Conservation (phyloP, 2,329 filamentous ascomycete species). For the Calonectria ilicicola region DNA sequence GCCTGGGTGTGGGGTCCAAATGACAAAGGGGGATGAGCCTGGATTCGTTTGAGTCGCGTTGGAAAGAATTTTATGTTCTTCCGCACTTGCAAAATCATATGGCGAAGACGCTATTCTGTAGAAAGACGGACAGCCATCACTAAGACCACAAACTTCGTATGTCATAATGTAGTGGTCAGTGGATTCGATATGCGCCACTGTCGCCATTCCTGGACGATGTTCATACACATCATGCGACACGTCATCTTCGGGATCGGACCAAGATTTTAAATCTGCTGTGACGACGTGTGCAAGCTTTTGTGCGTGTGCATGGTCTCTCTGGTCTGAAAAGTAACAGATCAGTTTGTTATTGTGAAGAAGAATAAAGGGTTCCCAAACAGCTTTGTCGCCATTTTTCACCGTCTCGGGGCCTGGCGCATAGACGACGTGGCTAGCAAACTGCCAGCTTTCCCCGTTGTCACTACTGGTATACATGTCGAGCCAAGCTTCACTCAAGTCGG, state of each 20-base stretch:
- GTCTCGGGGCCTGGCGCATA: slow-evolving; percentile 19
- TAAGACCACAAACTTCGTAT: slow-evolving; percentile 19
- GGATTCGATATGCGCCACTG: slow-evolving; percentile 2
- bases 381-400: slow-evolving; percentile 13
- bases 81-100: slow-evolving; percentile 5
- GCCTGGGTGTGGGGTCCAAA: neutral
- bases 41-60: neutral
- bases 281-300: slow-evolving; percentile 68
- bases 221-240: slow-evolving; percentile 54
- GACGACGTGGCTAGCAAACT: slow-evolving; percentile 26
- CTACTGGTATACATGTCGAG: slow-evolving; percentile 30
- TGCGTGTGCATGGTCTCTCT: slow-evolving; percentile 13
- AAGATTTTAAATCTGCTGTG: slow-evolving; percentile 69
- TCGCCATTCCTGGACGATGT: slow-evolving; percentile 27
- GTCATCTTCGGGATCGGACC: slow-evolving; percentile 72
- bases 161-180: slow-evolving; percentile 30
- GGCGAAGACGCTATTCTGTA: slow-evolving; percentile 28
- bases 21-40: slow-evolving; percentile 13
- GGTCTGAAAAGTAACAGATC: slow-evolving; percentile 25
- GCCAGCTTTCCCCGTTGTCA: slow-evolving; percentile 17
- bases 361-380: slow-evolving; percentile 32
- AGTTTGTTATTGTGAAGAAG: slow-evolving; percentile 22
- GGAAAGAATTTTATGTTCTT: neutral
- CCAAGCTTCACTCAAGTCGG: slow-evolving; percentile 15
- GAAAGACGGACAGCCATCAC: slow-evolving; percentile 6